Conservation (phyloP, 768 basidiomycete species). For the Leccinum fibrillosum region DNA sequence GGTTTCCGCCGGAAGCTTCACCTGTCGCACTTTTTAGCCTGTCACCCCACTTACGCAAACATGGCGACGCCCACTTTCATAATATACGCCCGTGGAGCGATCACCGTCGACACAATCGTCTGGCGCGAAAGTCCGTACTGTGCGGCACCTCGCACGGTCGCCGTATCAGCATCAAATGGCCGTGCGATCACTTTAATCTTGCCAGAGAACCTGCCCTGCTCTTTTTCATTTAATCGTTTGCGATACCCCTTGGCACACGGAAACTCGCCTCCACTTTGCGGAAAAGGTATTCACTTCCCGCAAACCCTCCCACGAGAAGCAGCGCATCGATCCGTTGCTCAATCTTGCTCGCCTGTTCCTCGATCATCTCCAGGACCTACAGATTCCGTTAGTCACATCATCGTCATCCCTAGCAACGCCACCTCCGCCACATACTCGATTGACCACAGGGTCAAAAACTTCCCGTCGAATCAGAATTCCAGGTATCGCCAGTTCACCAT, state of each 20-base stretch:
- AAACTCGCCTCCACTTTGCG: slow-evolving; percentile 65
- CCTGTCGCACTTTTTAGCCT: slow-evolving; percentile 38
- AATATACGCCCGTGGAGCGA: slow-evolving; percentile 79
- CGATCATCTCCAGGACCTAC: slow-evolving; percentile 76
- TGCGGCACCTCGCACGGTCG: slow-evolving; percentile 85
- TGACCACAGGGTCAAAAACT: slow-evolving; percentile 87
- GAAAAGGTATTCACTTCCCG: slow-evolving; percentile 82
- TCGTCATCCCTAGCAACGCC: slow-evolving; percentile 1
- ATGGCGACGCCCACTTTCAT: slow-evolving; percentile 59
- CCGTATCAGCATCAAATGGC: slow-evolving; percentile 85
- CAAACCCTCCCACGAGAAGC: slow-evolving; percentile 88
- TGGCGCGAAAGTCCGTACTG: slow-evolving; percentile 78
- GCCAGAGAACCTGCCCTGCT: slow-evolving; percentile 63
- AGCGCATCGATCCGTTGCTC: slow-evolving; percentile 78
- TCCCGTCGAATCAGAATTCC: slow-evolving; percentile 75
- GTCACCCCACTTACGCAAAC: background rate
- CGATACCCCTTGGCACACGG: background rate
- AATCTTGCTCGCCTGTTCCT: slow-evolving; percentile 65
- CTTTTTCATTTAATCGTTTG: slow-evolving; percentile 8
- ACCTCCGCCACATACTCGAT: slow-evolving; percentile 48
- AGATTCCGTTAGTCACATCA: slow-evolving; percentile 7
- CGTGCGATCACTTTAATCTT: slow-evolving; percentile 75
- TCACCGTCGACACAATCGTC: slow-evolving; percentile 75
- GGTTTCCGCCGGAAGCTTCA: slow-evolving; percentile 83
- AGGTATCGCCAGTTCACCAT: slow-evolving; percentile 82